Evolutionary conservation across 208 protist species (phyloP), one percentile per base, ranked within the genome.

Genomic region (Balamuthia mandrillaris): DNA sequence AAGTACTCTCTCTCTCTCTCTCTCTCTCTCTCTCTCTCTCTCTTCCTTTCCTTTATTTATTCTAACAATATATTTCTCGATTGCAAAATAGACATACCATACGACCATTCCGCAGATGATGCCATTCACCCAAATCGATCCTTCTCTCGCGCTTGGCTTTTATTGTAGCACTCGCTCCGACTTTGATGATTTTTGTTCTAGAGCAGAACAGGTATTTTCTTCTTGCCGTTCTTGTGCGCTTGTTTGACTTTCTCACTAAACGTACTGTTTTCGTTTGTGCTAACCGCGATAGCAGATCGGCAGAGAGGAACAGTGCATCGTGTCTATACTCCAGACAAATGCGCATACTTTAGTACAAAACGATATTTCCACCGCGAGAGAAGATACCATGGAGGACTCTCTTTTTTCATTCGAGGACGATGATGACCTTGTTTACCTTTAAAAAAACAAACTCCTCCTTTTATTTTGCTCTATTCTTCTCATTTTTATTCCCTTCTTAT

Each of bases 131-230:
- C 27, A 58, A 29, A 51, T 84, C 61, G 78, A 84, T 41, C 78
- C 78, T 21, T 84, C 78, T 3, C 61, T 84, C 18, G 78, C 78
- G 4, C 29, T 84, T 3, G 78, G 78, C 2, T 84, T 84, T 47
- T 33, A 42, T 10, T 84, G 78, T 24, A 41, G 39, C 44, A 31
- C 51, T 3, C 39, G 72, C 39, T 39, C 44, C 16, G 78, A 84
- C 5, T 84, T 84, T 42, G 60, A 74, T n/a, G 58, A 84, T 29
- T 70, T 84, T 37, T 84, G 78, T 41, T 7, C 12, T 18, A 35
- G 21, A 9, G 44, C 42, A 3, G 18, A 12, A 18, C 7, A n/a
- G 66, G 66, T 77, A 77, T 18, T 2, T 1, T 44, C 1, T 21
- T 78, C n/a, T 16, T n/a, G 45, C 16, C 24, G 45, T 7, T 35